Evolutionary conservation across 306 rosid genomes (phyloP).

Genomic region (Oemleria cerasiformis): DNA sequence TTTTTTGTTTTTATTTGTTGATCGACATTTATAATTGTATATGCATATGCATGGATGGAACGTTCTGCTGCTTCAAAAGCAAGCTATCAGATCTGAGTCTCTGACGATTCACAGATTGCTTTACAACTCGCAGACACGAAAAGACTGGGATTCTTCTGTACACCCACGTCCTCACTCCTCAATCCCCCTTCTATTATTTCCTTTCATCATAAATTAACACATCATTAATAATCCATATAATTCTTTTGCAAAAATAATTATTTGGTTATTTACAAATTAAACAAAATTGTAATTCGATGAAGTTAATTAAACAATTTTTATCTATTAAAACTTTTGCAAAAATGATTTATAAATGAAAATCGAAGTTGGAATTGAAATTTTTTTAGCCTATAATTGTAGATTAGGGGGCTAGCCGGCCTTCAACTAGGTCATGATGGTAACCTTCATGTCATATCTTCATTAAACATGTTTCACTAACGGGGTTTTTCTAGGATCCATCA

Average conservation of each 20-base stretch:
- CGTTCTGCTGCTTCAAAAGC: slow-evolving; percentile 43
- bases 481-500: no score
- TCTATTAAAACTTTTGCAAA: no score
- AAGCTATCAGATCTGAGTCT: slow-evolving; percentile 35
- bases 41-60: slow-evolving; percentile 60
- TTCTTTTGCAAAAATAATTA: background rate
- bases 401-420: no score
- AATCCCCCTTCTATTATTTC: background rate
- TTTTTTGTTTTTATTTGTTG: slow-evolving; percentile 23
- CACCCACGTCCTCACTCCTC: slow-evolving; percentile 25
- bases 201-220: background rate
- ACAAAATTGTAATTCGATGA: no score
- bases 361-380: no score
- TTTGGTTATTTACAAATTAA: background rate
- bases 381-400: no score
- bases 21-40: background rate
- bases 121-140: background rate
- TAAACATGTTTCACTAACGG: no score
- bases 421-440: no score
- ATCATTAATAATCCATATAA: background rate
- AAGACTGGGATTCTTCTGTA: slow-evolving; percentile 38
- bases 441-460: no score
- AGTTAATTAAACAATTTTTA: no score
- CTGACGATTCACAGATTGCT: slow-evolving; percentile 28
- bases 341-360: no score